Conservation (phyloP, 441 rosid genomes). For the Metrosideros polymorpha region DNA sequence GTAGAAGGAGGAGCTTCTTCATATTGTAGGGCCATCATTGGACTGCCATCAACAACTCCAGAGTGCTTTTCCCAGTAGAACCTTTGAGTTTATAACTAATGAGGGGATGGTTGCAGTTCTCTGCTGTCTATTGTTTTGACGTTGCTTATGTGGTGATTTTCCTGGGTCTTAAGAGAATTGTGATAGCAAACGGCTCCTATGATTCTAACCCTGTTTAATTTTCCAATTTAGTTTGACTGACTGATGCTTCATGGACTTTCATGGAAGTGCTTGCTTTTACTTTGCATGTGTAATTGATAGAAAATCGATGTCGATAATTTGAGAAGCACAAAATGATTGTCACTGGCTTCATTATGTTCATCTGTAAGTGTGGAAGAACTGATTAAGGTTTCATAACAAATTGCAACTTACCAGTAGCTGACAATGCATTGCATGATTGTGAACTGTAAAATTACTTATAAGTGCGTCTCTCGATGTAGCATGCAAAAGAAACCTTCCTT, state of each 20-base stretch:
- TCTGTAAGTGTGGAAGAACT: background rate
- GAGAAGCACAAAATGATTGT: background rate
- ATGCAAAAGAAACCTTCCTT: background rate
- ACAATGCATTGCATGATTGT: background rate
- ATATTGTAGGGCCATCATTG: background rate
- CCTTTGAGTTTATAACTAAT: background rate
- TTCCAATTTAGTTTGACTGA: background rate
- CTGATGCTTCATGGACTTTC: background rate
- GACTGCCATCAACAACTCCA: background rate
- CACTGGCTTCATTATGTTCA: background rate
- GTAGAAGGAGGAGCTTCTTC: background rate
- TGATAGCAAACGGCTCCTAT: background rate
- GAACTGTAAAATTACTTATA: background rate
- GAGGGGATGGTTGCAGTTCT: background rate
- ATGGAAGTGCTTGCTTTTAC: background rate
- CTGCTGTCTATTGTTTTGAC: background rate
- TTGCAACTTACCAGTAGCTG: background rate
- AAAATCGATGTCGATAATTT: background rate
- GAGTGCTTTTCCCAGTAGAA: background rate
- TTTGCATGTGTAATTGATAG: background rate
- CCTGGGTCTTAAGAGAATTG: background rate
- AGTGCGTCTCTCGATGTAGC: background rate
- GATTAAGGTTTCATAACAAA: background rate
- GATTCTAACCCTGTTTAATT: background rate
- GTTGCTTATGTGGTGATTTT: background rate